These are phyloP conservation scores for Acer saccharum DNA, from an alignment of 345 rosid species.

Conservation along the genomic window DNA sequence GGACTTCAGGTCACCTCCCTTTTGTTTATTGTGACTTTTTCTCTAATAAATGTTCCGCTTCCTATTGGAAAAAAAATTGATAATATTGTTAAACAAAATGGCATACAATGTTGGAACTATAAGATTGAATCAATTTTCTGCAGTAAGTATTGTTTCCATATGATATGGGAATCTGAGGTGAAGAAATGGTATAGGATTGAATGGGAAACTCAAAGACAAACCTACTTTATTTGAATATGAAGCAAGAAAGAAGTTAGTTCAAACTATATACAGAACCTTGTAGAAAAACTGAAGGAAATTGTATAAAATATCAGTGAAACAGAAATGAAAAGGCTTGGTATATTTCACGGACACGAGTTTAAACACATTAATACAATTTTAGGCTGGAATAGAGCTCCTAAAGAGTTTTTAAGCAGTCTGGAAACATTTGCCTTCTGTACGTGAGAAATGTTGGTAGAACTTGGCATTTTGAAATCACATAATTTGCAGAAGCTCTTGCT, in stretches of 20 bases:
- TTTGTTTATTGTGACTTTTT: not conserved
- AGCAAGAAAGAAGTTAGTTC: not conserved
- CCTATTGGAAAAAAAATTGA: not conserved
- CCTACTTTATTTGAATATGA: not conserved
- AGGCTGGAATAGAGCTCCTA: not conserved
- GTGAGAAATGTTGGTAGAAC: not conserved
- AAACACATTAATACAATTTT: not conserved
- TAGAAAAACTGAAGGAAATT: not conserved
- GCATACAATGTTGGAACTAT: not conserved
- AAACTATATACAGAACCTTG: not conserved
- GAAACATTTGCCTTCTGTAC: too few relatives aligned
- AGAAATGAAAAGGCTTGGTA: not conserved
- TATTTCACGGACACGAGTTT: not conserved
- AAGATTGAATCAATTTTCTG: not conserved
- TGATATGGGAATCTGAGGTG: not conserved
- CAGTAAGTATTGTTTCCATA: not conserved
- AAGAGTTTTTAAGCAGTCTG: not conserved
- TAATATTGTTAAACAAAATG: not conserved
- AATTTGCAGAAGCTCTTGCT: not conserved
- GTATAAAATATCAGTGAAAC: not conserved
- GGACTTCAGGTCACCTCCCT: not conserved
- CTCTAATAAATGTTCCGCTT: not conserved
- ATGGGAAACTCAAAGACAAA: not conserved
- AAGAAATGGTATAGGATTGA: not conserved
- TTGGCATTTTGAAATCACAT: slow-evolving; percentile 1